Conservation (phyloP, 306 rosid genomes). For the Hippophae tibetana region DNA sequence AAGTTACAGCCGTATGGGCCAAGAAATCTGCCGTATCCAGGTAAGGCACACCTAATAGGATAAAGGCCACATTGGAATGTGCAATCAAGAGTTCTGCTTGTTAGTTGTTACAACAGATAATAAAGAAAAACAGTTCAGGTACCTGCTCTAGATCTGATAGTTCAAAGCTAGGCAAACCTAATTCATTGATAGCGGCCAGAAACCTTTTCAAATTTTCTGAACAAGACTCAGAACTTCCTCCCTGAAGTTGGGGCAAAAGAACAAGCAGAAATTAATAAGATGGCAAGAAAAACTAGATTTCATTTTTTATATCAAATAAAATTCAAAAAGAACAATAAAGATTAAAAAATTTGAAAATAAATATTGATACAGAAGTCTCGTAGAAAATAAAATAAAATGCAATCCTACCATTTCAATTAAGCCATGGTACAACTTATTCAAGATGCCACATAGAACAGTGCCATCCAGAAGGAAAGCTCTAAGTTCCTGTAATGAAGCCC, state of each 20-base stretch:
- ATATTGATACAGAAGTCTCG: not conserved
- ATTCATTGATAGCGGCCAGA: constrained; percentile 61
- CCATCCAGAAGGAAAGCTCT: constrained; percentile 71
- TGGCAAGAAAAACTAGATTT: not conserved
- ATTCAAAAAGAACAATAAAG: not conserved
- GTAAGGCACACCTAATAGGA: no score
- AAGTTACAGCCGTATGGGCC: no score
- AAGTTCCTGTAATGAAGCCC: constrained; percentile 68
- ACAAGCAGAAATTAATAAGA: constrained; percentile 8
- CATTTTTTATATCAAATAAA: not conserved
- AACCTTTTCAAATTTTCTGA: constrained; percentile 42
- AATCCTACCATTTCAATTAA: constrained; percentile 40
- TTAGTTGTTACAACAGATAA: no score
- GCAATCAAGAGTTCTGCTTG: no score
- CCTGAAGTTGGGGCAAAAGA: constrained; percentile 33
- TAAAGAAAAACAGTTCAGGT: constrained; percentile 17
- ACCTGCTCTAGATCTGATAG: constrained; percentile 76
- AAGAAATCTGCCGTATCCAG: no score
- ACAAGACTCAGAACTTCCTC: constrained; percentile 32
- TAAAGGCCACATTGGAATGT: no score
- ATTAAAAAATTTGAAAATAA: not conserved
- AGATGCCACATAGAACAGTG: constrained; percentile 54
- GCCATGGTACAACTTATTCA: constrained; percentile 67
- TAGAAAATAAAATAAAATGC: constrained; percentile 6
- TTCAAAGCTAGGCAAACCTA: constrained; percentile 77